phyloP scores from a whole-genome alignment of 495 filamentous ascomycete species.

The Podospora didyma region DNA sequence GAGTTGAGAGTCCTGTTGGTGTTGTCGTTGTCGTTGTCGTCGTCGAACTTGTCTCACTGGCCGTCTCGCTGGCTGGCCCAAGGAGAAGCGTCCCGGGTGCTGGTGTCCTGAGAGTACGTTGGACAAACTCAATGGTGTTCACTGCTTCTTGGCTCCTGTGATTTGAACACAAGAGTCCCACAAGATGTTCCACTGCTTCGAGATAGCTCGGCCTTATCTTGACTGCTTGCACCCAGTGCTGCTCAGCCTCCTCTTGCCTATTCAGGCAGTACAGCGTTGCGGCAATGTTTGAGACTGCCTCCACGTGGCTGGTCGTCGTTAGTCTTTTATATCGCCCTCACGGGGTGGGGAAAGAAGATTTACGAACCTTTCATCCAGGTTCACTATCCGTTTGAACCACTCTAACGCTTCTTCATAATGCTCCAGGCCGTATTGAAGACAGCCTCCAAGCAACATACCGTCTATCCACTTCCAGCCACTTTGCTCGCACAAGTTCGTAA shows the following conservation, averaged over 20 bases:
- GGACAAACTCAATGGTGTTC: constrained; percentile 85
- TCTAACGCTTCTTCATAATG: constrained; percentile 80
- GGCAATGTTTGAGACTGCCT: constrained; percentile 90
- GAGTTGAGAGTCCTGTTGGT: constrained; percentile 12
- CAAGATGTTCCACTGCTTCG: constrained; percentile 93
- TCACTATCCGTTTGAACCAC: constrained; percentile 85
- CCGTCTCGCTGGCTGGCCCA: constrained; percentile 16
- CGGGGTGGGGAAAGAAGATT: background rate
- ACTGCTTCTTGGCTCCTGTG: constrained; percentile 84
- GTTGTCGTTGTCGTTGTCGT: constrained; percentile 17
- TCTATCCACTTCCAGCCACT: constrained; percentile 93
- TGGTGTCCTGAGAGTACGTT: constrained; percentile 61
- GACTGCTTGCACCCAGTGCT: constrained; percentile 81
- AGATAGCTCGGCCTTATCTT: constrained; percentile 84
- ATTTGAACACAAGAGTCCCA: constrained; percentile 79
- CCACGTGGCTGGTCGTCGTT: constrained; percentile 69
- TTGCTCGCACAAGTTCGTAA: constrained; percentile 78
- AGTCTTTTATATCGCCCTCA: constrained; percentile 16
- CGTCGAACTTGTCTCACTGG: constrained; percentile 18
- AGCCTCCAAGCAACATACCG: constrained; percentile 90
- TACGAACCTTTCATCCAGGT: constrained; percentile 71
- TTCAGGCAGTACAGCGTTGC: constrained; percentile 82
- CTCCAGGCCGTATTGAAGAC: constrained; percentile 87
- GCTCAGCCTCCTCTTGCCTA: constrained; percentile 77
- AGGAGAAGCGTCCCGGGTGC: constrained; percentile 5